Conservation (phyloP, 225 moss, liverwort and hornwort genomes). For the Sphagnum tenellum region DNA sequence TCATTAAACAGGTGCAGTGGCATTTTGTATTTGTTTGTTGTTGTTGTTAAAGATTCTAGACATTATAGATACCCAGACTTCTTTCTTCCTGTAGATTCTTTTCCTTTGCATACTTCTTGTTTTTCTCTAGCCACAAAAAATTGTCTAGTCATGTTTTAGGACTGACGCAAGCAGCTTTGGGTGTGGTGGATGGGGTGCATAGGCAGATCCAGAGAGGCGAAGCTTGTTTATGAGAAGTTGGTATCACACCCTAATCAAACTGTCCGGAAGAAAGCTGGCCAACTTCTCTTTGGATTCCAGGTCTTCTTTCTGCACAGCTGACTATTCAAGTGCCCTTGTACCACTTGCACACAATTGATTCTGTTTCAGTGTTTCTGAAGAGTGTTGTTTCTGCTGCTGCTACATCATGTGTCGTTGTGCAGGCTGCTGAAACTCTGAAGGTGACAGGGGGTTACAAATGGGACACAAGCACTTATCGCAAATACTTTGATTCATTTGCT, state of each 20-base stretch:
- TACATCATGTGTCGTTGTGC: neutral
- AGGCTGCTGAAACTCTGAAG: conserved; percentile 91
- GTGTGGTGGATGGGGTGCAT: conserved; percentile 6
- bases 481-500: conserved; percentile 80
- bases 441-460: conserved; percentile 53
- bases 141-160: neutral
- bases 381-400: neutral
- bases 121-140: neutral
- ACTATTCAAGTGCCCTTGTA: neutral
- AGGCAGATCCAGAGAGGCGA: conserved; percentile 82
- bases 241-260: conserved; percentile 61
- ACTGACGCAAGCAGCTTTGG: neutral
- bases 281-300: conserved; percentile 83
- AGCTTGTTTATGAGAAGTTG: conserved; percentile 70
- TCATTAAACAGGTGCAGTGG: conserved; percentile 62
- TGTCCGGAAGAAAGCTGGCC: conserved; percentile 65
- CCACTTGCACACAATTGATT: neutral
- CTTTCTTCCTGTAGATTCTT: neutral
- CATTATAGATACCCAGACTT: too few relatives aligned
- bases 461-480: conserved; percentile 64
- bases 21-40: too few relatives aligned
- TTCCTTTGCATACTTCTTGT: neutral
- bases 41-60: too few relatives aligned
- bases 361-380: neutral
- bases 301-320: conserved; percentile 13